Evolutionary conservation across 179 eudicot species (phyloP), one percentile per base, ranked within the genome.

Genomic region (Vitellaria paradoxa): DNA sequence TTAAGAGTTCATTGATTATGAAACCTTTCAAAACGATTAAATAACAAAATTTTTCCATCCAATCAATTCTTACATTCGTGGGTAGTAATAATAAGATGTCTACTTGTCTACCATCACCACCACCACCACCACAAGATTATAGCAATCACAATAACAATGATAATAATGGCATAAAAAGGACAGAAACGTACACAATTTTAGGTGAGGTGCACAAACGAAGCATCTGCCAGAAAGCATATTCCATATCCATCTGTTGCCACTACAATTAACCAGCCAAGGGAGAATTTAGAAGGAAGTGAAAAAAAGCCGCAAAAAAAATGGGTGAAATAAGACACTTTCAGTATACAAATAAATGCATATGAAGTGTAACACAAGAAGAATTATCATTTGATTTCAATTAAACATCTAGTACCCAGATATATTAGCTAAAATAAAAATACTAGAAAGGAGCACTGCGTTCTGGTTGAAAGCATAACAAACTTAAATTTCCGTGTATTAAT

Each of bases 201-300:
- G 99, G 99, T 12, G 99, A 91, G 79, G 97, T 89, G 84, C 99
- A 96, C 46, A 96, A 85, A 85, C 93, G 90, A 88, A 96, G 89
- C 99, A 96, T 96, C 88, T 96, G 99, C 99, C 99, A 96, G 81
- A 96, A 96, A 68, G 97, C 89, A 82, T 96, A 96, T 84, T 96
- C 99, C 75, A 93, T 86, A 72, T 96, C 99, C 99, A 96, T 96
- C 87, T 93, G 99, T 85, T 89, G 97, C 99, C 99, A 96, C 99
- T 96, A 86, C 83, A 85, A 82, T 67, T 59, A 75, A 64, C 72
- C 73, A 80, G 45, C 30, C 50, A 70, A 45, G 37, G 1, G 37
- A 56, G 56, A 66, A 5, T 30, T 56, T 59, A 21, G 17, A 66
- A 30, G 37, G 37, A n/a, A 20, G 37, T 30, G 37, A 30, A 30